A percentile compares a stretch with the other conserved stretches of the same genome.
These are phyloP conservation scores for Penicillium herquei DNA, from an alignment of 495 filamentous ascomycete species.

Conservation along the genomic window DNA sequence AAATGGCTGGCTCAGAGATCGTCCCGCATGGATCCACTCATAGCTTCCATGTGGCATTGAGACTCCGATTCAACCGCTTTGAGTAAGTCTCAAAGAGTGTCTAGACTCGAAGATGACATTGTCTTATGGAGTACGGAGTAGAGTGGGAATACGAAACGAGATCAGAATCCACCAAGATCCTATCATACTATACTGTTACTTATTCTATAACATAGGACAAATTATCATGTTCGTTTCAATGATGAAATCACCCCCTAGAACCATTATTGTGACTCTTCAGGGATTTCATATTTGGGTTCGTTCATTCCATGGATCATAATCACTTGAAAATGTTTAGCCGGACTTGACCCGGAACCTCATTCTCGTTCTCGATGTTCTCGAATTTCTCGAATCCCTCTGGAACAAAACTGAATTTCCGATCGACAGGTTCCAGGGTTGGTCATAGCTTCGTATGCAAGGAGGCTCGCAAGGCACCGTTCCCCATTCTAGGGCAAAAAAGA, in stretches of 20 bases:
- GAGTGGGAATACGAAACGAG: neutral
- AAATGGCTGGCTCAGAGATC: conserved; percentile 35
- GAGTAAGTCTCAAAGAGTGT: neutral
- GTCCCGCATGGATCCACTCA: conserved; percentile 12
- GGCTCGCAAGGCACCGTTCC: neutral
- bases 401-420: conserved; percentile 9
- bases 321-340: conserved; percentile 5
- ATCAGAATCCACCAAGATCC: too few relatives aligned
- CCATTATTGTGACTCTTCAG: neutral
- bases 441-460: conserved; percentile 15
- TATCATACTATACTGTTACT: too few relatives aligned
- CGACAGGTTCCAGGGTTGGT: conserved; percentile 2
- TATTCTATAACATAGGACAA: too few relatives aligned
- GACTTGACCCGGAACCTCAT: conserved; percentile 2
- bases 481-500: too few relatives aligned
- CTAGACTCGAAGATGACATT: neutral
- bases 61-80: conserved; percentile 1
- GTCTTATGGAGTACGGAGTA: too few relatives aligned
- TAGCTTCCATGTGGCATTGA: conserved; percentile 25
- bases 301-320: conserved; percentile 9
- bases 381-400: conserved; percentile 14
- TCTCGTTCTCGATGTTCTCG: too few relatives aligned
- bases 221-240: too few relatives aligned
- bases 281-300: conserved; percentile 7
- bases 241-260: too few relatives aligned